Conservation (phyloP, 2,329 filamentous ascomycete species). For the Canariomyces notabilis region DNA sequence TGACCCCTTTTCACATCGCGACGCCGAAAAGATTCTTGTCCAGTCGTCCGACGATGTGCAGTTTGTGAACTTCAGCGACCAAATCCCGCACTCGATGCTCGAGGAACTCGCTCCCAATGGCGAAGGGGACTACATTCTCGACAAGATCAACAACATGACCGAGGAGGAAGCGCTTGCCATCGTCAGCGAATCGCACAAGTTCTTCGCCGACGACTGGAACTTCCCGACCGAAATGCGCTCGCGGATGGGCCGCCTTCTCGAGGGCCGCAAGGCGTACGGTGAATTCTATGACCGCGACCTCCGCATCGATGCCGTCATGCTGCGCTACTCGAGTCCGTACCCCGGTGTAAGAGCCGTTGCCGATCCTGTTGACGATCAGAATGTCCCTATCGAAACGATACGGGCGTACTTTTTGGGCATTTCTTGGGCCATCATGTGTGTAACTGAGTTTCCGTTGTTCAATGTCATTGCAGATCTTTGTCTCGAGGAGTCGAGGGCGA, state of each 20-base stretch:
- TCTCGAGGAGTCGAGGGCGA: no score
- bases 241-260: constrained; percentile 36
- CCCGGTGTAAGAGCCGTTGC: constrained; percentile 39
- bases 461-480: no score
- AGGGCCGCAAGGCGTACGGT: constrained; percentile 37
- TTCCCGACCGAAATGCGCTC: constrained; percentile 39
- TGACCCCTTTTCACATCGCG: no score
- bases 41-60: no score
- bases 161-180: constrained; percentile 40
- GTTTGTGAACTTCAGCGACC: no score
- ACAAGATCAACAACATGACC: constrained; percentile 38
- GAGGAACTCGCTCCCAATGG: constrained; percentile 40
- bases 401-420: constrained; percentile 40
- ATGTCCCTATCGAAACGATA: constrained; percentile 37
- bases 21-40: no score
- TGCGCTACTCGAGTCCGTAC: constrained; percentile 39
- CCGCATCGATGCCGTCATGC: constrained; percentile 36
- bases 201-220: constrained; percentile 42
- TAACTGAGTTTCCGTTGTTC: no score
- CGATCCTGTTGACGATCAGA: constrained; percentile 32
- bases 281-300: constrained; percentile 39
- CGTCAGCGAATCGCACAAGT: constrained; percentile 33
- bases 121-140: constrained; percentile 38
- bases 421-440: constrained; percentile 36
- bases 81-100: constrained; percentile 34